These are phyloP conservation scores for Aspergillus texensis DNA, from an alignment of 2,329 filamentous ascomycete genomes.

Conservation along the genomic window DNA sequence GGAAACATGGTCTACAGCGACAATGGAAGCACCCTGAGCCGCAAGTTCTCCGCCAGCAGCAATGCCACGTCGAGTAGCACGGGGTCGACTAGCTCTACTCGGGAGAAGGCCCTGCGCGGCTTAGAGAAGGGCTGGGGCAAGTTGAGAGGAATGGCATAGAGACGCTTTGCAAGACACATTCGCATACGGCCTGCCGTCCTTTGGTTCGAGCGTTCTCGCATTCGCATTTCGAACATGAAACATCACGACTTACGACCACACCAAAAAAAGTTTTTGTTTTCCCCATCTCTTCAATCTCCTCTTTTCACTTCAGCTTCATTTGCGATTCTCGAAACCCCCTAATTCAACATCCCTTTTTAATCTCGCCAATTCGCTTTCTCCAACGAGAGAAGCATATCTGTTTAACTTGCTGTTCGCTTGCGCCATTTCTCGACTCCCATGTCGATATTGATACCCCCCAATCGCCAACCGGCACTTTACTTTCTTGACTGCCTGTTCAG, in stretches of 20 bases:
- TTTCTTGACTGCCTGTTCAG: slow-evolving; percentile 1
- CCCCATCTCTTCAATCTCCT: background rate
- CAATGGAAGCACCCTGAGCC: slow-evolving; percentile 32
- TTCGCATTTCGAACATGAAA: slow-evolving; percentile 15
- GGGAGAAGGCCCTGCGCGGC: slow-evolving; percentile 38
- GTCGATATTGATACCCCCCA: slow-evolving; percentile 9
- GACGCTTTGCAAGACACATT: background rate
- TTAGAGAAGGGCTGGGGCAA: slow-evolving; percentile 46
- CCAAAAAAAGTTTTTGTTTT: slow-evolving; percentile 26
- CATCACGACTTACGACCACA: slow-evolving; percentile 27
- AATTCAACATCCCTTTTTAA: background rate
- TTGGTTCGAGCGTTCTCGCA: slow-evolving; percentile 5
- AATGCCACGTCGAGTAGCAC: slow-evolving; percentile 40
- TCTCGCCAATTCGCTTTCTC: background rate
- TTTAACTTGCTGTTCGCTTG: background rate
- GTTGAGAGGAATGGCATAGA: slow-evolving; percentile 39
- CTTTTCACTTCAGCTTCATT: no score
- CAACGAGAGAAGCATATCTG: background rate
- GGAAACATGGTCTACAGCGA: slow-evolving; percentile 53
- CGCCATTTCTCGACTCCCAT: background rate
- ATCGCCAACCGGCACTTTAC: background rate
- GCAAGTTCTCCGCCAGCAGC: slow-evolving; percentile 41
- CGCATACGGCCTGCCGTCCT: background rate
- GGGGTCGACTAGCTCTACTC: slow-evolving; percentile 37
- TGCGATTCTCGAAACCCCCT: background rate